Percentiles rank a stretch among this genome's conserved stretches.
Conservation (phyloP, 257 asterid genomes). For the Solanum piurae region DNA sequence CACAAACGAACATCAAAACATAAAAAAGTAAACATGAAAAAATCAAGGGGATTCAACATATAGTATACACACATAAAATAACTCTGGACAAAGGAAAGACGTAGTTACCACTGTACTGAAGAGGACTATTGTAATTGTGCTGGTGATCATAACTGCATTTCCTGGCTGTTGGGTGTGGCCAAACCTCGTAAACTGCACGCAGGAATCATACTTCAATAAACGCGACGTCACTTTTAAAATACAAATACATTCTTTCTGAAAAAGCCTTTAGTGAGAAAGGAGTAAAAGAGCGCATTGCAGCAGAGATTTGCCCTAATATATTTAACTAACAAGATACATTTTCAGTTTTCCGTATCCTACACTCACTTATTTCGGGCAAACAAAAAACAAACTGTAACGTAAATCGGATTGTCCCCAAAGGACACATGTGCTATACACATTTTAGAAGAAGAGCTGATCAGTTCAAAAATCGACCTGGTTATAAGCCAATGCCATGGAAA, state of each 20-base stretch:
- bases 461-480: slow-evolving; percentile 41
- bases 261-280: not conserved
- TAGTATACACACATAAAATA: not conserved
- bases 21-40: not conserved
- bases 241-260: not conserved
- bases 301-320: not conserved
- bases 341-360: not conserved
- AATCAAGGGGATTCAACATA: not conserved
- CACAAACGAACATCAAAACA: not conserved
- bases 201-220: not conserved
- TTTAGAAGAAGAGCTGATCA: not conserved
- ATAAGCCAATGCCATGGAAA: slow-evolving; percentile 76
- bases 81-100: not conserved
- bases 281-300: not conserved
- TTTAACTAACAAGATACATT: not conserved
- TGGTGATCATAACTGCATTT: slow-evolving; percentile 59
- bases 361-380: not conserved
- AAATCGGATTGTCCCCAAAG: not conserved
- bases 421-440: not conserved
- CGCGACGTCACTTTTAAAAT: not conserved
- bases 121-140: slow-evolving; percentile 69
- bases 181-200: slow-evolving; percentile 50
- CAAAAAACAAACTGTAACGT: not conserved
- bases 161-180: slow-evolving; percentile 64
- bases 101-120: slow-evolving; percentile 57